A percentile compares a stretch with the other conserved stretches of the same genome.
These are phyloP conservation scores for Falciphora oryzae DNA, from an alignment of 2,329 filamentous ascomycete species.

Conservation along the genomic window DNA sequence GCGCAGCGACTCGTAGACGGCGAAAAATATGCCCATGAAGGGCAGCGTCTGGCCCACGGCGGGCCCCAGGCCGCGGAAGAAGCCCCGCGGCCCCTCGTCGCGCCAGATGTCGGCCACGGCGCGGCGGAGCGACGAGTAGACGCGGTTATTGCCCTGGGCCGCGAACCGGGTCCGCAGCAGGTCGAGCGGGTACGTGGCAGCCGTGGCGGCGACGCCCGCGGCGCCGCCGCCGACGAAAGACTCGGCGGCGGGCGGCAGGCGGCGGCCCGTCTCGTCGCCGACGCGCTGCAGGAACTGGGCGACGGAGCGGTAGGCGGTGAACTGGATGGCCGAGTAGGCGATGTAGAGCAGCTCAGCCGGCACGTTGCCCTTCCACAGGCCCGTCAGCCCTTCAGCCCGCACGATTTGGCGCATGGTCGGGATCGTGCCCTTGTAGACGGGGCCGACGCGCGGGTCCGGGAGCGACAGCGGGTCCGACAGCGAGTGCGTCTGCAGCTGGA, in stretches of 20 bases:
- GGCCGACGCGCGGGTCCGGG: conserved; percentile 35
- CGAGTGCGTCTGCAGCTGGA: conserved; percentile 88
- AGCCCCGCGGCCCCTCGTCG: conserved; percentile 71
- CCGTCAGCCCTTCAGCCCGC: conserved; percentile 73
- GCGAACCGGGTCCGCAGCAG: conserved; percentile 91
- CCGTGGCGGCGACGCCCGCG: conserved; percentile 78
- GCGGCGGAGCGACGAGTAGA: conserved; percentile 68
- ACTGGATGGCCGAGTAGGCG: conserved; percentile 83
- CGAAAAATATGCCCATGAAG: conserved; percentile 96
- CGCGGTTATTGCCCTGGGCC: conserved; percentile 67
- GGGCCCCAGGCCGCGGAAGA: conserved; percentile 81
- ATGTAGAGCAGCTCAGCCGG: conserved; percentile 93
- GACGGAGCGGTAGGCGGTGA: conserved; percentile 75
- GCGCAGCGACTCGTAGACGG: conserved; percentile 74
- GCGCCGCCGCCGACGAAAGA: conserved; percentile 79
- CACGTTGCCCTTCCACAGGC: conserved; percentile 96
- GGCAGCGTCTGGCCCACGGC: conserved; percentile 84
- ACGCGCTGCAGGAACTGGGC: conserved; percentile 58
- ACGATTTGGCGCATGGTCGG: conserved; percentile 73
- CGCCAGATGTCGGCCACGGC: conserved; percentile 68
- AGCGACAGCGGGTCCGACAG: conserved; percentile 66
- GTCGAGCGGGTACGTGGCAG: conserved; percentile 85
- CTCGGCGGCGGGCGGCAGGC: conserved; percentile 61
- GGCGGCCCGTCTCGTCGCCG: conserved; percentile 28
- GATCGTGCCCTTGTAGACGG: conserved; percentile 68